Base-by-base conservation (phyloP, 1,139 yeast genomes). In the Suhomyces anneliseae region DNA sequence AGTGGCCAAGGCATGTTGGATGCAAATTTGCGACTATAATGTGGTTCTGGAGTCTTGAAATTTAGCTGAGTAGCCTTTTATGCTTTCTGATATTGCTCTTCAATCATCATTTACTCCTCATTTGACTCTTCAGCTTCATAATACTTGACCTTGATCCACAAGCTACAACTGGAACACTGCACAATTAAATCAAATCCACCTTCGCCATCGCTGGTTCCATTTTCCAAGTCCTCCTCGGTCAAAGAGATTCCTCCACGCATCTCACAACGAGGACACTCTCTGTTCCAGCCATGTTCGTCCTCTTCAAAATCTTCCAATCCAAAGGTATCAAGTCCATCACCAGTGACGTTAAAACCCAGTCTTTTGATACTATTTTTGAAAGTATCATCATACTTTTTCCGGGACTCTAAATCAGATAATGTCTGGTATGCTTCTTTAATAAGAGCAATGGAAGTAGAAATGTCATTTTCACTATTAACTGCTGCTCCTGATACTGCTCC, bases 131-230 rank as follows among this genome's bases (percentile, higher is more conserved):
- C 47, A 9, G 48, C 62, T 40, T 60, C 66, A 50, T 76, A 81
- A 59, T 85, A 87, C 52, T 75, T 77, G 2, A 90, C 90, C 45
- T 82, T 82, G 12, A 90, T 68, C 96, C 97, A 90, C 27, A 90
- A 65, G 62, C 95, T 87, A 61, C 97, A 90, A 35, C 88, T 83
- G 10, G 70, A 64, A 61, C 97, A 90, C 58, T 90, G 96, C 0
- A 88, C 82, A 8, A 87, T 74, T 3, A 90, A 76, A 52, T 85
- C 87, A 51, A 70, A 83, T 8, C 85, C 85, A 12, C 84, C 86
- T 11, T 67, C 66, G 2, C 79, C 81, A 47, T 76, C 82, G 1
- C 58, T 56, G 0, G 78, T 72, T 2, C 84, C 85, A 48, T 70
- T 70, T 9, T 70, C 82, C 43, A 90, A 69, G 48, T 86, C 87